phyloP scores from a whole-genome alignment of 371 early-diverging fungal species.

The Mortierella sp. region DNA sequence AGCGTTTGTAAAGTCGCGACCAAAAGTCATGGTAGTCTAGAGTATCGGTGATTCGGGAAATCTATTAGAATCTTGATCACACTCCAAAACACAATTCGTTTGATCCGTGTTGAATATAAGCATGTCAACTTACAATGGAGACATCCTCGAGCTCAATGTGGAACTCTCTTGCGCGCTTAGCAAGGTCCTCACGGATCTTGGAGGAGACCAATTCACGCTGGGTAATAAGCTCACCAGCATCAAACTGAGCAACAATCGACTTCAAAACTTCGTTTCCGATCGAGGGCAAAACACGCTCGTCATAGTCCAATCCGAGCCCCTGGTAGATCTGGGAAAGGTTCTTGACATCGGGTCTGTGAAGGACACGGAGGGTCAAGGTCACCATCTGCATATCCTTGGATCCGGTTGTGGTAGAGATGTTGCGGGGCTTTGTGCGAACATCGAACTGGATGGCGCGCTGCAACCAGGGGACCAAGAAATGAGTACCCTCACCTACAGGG shows the following conservation, averaged over 20 bases:
- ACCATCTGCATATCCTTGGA: slow-evolving; percentile 90
- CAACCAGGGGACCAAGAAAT: slow-evolving; percentile 97
- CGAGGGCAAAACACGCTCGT: slow-evolving; percentile 97
- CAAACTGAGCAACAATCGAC: slow-evolving; percentile 98
- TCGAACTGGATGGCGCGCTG: slow-evolving; percentile 84
- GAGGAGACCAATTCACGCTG: slow-evolving; percentile 98
- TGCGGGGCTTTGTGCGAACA: slow-evolving; percentile 94
- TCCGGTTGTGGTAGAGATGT: slow-evolving; percentile 96
- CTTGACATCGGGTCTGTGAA: slow-evolving; percentile 90
- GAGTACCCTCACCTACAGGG: slow-evolving; percentile 94
- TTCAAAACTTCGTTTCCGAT: slow-evolving; percentile 99
- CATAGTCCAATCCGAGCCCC: slow-evolving; percentile 95
- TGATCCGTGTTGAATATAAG: background rate
- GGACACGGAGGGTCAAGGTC: slow-evolving; percentile 92
- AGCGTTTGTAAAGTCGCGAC: slow-evolving; percentile 93
- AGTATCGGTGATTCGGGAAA: background rate
- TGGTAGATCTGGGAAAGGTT: slow-evolving; percentile 90
- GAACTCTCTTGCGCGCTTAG: slow-evolving; percentile 95
- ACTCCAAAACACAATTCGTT: background rate
- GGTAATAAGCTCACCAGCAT: slow-evolving; percentile 97
- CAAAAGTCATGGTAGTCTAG: slow-evolving; percentile 73
- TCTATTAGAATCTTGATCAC: background rate
- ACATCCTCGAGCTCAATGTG: slow-evolving; percentile 97
- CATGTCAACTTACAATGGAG: slow-evolving; percentile 81
- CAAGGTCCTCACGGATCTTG: slow-evolving; percentile 94